These are phyloP conservation scores for Microsporum ferrugineum DNA, from an alignment of 2,329 filamentous ascomycete genomes.

Conservation along the genomic window DNA sequence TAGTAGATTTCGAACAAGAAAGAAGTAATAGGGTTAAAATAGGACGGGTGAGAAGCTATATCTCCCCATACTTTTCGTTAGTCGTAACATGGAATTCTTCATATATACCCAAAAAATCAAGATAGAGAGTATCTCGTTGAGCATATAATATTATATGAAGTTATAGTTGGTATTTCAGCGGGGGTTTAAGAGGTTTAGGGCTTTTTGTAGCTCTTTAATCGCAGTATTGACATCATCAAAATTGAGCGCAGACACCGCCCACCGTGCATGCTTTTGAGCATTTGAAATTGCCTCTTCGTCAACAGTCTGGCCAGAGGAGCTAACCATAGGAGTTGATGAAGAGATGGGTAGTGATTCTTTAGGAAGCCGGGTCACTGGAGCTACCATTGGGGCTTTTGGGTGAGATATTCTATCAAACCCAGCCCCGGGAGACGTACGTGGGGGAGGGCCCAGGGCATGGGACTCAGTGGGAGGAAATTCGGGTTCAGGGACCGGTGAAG, in stretches of 20 bases:
- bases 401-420: conserved; percentile 4
- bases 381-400: conserved; percentile 3
- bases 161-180: conserved; percentile 27
- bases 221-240: conserved; percentile 93
- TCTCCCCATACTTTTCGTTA: background rate
- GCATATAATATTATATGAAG: background rate
- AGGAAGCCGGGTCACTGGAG: conserved; percentile 2
- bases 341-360: background rate
- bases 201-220: conserved; percentile 67
- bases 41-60: too few relatives aligned
- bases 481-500: conserved; percentile 24
- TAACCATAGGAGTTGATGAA: conserved; percentile 15
- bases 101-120: background rate
- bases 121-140: background rate
- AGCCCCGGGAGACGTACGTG: conserved; percentile 6
- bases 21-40: background rate
- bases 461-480: conserved; percentile 16
- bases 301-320: conserved; percentile 22
- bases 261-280: conserved; percentile 92
- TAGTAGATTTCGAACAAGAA: background rate
- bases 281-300: conserved; percentile 64
- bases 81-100: background rate
- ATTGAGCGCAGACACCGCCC: conserved; percentile 91
- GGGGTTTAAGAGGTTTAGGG: conserved; percentile 59
- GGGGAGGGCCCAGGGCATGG: conserved; percentile 18